phyloP scores from a whole-genome alignment of 352 stramenopile species.

The Globisporangium lucens region DNA sequence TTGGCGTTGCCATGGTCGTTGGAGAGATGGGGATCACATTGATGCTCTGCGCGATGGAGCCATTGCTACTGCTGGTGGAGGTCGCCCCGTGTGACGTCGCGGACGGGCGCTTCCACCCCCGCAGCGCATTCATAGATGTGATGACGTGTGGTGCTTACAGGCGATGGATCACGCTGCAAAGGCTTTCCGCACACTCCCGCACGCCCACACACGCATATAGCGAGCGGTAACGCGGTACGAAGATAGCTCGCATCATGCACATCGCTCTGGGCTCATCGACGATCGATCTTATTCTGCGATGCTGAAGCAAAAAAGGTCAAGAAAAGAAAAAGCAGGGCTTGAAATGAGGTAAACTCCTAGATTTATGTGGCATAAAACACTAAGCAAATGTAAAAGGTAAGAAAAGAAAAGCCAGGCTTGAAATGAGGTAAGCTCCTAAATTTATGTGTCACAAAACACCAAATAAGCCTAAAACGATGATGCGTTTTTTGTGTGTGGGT shows the following conservation, averaged over 20 bases:
- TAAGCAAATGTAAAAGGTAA: neutral
- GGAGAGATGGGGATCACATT: neutral
- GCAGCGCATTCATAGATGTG: slow-evolving; percentile 7
- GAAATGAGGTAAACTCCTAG: neutral
- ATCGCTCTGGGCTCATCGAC: neutral
- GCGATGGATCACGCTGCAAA: neutral
- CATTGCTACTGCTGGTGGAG: neutral
- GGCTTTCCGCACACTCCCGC: neutral
- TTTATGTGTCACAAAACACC: neutral
- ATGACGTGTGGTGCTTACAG: neutral
- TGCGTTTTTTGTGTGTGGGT: neutral
- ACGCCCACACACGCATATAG: neutral
- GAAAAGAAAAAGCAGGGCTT: neutral
- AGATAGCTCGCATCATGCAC: neutral
- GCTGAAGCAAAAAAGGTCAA: neutral
- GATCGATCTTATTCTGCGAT: neutral
- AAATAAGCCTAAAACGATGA: neutral
- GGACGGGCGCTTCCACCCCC: slow-evolving; percentile 1
- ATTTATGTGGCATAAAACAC: neutral
- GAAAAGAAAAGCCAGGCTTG: neutral
- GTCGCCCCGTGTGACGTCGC: neutral
- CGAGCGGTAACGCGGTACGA: neutral
- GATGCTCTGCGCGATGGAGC: neutral
- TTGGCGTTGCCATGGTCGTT: neutral
- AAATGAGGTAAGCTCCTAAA: neutral